Evolutionary conservation across 2,329 filamentous ascomycete genomes (phyloP).

Genomic region (Bipolaris oryzae): DNA sequence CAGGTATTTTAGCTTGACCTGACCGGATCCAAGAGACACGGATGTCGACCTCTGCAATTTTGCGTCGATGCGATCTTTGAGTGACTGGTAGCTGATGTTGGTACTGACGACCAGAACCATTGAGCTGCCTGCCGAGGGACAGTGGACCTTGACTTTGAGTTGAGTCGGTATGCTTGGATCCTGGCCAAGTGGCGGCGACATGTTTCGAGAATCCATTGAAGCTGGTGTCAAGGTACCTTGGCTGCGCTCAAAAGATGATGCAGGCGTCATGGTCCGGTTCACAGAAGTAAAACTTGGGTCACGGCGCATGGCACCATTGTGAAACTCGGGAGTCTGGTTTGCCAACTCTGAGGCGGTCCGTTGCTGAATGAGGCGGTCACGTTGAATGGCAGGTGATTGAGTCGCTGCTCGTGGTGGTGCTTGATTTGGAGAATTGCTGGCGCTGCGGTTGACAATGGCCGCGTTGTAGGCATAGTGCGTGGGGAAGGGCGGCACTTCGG

Average conservation of each 20-base stretch:
- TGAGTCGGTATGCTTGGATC: constrained; percentile 66
- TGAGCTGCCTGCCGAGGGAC: constrained; percentile 76
- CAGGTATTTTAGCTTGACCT: constrained; percentile 84
- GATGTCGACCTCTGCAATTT: constrained; percentile 88
- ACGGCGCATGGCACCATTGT: constrained; percentile 36
- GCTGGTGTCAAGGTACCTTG: constrained; percentile 45
- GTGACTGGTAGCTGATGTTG: constrained; percentile 90
- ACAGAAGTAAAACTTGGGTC: constrained; percentile 39
- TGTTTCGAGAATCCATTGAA: constrained; percentile 48
- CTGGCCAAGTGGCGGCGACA: constrained; percentile 45
- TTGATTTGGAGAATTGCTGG: constrained; percentile 78
- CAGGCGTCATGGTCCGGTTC: constrained; percentile 46
- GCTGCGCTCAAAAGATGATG: constrained; percentile 48
- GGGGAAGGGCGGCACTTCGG: constrained; percentile 61
- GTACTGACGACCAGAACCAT: constrained; percentile 95
- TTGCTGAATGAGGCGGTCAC: constrained; percentile 59
- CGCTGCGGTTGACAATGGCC: constrained; percentile 73
- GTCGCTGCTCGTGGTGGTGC: constrained; percentile 73
- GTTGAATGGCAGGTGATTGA: constrained; percentile 72
- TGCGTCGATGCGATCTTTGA: constrained; percentile 94
- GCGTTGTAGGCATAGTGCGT: constrained; percentile 63
- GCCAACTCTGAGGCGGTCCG: constrained; percentile 43
- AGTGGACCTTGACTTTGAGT: constrained; percentile 94
- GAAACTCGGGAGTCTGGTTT: constrained; percentile 50
- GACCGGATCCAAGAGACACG: constrained; percentile 80